phyloP scores from a whole-genome alignment of 768 basidiomycete species.

The Paxillus involutus region DNA sequence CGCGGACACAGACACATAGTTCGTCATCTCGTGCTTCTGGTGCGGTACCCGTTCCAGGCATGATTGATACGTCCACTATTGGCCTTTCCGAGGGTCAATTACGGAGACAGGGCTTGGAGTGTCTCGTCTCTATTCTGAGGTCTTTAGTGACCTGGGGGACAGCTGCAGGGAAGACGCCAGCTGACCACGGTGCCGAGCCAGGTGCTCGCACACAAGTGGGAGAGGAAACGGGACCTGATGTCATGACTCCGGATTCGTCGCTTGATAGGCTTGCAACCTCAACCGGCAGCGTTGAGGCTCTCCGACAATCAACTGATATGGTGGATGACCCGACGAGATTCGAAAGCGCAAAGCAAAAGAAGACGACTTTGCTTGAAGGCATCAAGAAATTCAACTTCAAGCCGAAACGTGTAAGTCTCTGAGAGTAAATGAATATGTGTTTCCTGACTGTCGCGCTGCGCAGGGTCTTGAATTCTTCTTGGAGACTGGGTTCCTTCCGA shows the following conservation, averaged over 20 bases:
- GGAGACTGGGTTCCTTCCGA: conserved; percentile 84
- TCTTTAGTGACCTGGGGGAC: conserved; percentile 93
- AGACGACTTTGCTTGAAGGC: conserved; percentile 91
- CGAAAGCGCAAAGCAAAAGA: conserved; percentile 94
- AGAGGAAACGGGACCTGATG: conserved; percentile 56
- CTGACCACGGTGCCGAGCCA: conserved; percentile 36
- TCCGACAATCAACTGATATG: conserved; percentile 70
- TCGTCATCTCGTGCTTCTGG: conserved; percentile 58
- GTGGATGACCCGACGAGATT: conserved; percentile 91
- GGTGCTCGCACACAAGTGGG: conserved; percentile 44
- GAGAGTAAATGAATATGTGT: not conserved
- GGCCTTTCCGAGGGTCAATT: conserved; percentile 83
- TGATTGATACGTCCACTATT: conserved; percentile 63
- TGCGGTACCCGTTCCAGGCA: conserved; percentile 62
- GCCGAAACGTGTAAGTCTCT: conserved; percentile 79
- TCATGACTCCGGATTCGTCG: conserved; percentile 55
- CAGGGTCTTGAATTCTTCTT: conserved; percentile 89
- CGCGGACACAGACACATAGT: conserved; percentile 36
- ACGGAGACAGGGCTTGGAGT: conserved; percentile 91
- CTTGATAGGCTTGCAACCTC: conserved; percentile 52
- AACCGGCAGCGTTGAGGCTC: conserved; percentile 49
- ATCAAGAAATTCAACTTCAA: conserved; percentile 98
- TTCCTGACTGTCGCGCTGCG: conserved; percentile 1
- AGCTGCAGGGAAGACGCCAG: conserved; percentile 37
- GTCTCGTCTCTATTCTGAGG: conserved; percentile 82